Evolutionary conservation across 441 rosid genomes (phyloP).

Genomic region (Gossypium gossypioides): DNA sequence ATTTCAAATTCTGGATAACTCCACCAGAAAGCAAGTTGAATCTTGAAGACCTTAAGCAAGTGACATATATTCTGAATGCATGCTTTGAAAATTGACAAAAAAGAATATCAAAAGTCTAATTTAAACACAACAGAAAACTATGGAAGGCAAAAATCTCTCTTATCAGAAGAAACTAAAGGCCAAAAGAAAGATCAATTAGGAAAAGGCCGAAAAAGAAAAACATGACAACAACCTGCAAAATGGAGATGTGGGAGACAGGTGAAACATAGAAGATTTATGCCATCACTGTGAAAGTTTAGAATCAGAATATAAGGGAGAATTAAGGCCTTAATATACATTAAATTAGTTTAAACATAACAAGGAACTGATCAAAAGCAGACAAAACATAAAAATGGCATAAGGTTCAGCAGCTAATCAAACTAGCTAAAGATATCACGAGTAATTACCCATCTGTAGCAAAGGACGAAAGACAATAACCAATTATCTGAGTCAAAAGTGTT

Average conservation of each 20-base stretch:
- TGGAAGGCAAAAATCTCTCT: not conserved
- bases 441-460: not conserved
- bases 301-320: constrained; percentile 5
- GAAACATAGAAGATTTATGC: not conserved
- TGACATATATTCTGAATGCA: not conserved
- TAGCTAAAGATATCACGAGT: not conserved
- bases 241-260: not conserved
- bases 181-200: not conserved
- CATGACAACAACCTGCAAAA: not conserved
- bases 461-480: not conserved
- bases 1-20: not conserved
- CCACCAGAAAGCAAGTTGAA: not conserved
- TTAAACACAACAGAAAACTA: not conserved
- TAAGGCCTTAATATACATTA: not conserved
- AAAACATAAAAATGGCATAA: not conserved
- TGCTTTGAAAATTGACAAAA: not conserved
- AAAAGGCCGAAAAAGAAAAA: not conserved
- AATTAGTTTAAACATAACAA: not conserved
- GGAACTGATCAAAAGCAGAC: not conserved
- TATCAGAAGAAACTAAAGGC: not conserved
- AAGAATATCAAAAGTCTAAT: not conserved
- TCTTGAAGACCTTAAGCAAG: not conserved
- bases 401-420: not conserved
- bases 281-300: not conserved
- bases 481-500: not conserved